These are phyloP conservation scores for Xylaria castorea DNA, from an alignment of 495 filamentous ascomycete genomes.

Conservation along the genomic window DNA sequence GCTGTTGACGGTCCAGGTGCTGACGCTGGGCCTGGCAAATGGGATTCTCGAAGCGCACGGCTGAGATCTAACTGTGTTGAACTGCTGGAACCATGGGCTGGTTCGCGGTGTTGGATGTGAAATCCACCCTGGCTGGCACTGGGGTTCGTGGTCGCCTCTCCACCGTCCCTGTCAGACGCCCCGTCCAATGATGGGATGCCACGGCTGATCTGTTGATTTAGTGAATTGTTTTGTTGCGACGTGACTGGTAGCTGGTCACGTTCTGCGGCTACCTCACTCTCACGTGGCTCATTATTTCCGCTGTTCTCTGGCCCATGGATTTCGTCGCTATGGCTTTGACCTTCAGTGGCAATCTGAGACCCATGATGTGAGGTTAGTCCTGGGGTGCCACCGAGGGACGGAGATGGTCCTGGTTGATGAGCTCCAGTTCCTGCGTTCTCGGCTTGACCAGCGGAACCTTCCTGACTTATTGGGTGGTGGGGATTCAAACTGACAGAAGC, in stretches of 20 bases:
- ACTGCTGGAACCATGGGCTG: neutral
- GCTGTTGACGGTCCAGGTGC: neutral
- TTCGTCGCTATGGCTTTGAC: conserved; percentile 10
- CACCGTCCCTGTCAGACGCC: neutral
- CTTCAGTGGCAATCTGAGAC: neutral
- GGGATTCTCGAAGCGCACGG: neutral
- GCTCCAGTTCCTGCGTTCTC: neutral
- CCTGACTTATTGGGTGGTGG: neutral
- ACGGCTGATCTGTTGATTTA: neutral
- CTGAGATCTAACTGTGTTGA: neutral
- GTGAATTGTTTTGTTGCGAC: neutral
- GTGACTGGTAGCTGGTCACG: neutral
- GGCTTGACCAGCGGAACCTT: neutral
- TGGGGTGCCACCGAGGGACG: neutral
- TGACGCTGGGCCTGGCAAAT: neutral
- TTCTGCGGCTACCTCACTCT: neutral
- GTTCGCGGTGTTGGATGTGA: neutral
- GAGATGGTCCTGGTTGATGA: neutral
- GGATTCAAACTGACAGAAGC: neutral
- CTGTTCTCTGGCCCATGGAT: neutral
- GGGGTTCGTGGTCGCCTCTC: neutral
- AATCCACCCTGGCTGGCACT: neutral
- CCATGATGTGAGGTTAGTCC: neutral
- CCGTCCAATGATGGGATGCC: neutral
- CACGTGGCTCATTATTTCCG: neutral